Conservation (phyloP, 768 basidiomycete genomes). For the Tylopilus sp. region DNA sequence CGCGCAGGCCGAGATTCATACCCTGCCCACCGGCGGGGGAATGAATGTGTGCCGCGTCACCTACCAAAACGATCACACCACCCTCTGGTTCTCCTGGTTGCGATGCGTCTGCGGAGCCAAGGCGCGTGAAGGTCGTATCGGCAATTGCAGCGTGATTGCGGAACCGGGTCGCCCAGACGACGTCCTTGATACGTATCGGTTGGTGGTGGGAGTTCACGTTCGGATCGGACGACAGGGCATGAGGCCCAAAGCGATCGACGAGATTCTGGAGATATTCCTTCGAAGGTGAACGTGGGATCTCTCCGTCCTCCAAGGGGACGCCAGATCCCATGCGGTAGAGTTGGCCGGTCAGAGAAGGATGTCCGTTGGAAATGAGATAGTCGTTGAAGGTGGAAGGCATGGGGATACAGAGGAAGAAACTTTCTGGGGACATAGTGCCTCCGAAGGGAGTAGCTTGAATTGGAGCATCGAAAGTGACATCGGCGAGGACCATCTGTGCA, state of each 20-base stretch:
- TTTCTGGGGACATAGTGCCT: conserved; percentile 1
- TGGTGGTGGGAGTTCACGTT: conserved; percentile 31
- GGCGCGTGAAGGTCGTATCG: conserved; percentile 35
- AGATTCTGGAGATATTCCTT: conserved; percentile 43
- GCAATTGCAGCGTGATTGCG: conserved; percentile 45
- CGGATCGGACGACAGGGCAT: conserved; percentile 34
- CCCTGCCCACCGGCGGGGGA: conserved; percentile 57
- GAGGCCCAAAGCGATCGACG: conserved; percentile 40
- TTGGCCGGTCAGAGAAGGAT: background rate
- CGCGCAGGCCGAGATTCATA: conserved; percentile 56
- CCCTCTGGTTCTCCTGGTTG: conserved; percentile 10
- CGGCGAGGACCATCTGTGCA: conserved; percentile 28
- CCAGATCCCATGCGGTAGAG: conserved; percentile 43
- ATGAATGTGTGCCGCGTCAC: conserved; percentile 52
- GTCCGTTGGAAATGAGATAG: conserved; percentile 15
- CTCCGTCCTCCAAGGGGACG: conserved; percentile 35
- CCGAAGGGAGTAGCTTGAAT: background rate
- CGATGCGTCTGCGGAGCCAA: conserved; percentile 9
- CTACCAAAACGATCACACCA: conserved; percentile 30
- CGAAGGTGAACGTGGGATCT: conserved; percentile 37
- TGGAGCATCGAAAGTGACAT: conserved; percentile 14
- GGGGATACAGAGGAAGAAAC: conserved; percentile 14
- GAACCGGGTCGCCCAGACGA: conserved; percentile 47
- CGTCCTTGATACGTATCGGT: conserved; percentile 35
- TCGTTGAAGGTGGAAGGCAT: conserved; percentile 17